These are phyloP conservation scores for Ambrosiella beaveri DNA, from an alignment of 2,329 filamentous ascomycete species.

Conservation along the genomic window DNA sequence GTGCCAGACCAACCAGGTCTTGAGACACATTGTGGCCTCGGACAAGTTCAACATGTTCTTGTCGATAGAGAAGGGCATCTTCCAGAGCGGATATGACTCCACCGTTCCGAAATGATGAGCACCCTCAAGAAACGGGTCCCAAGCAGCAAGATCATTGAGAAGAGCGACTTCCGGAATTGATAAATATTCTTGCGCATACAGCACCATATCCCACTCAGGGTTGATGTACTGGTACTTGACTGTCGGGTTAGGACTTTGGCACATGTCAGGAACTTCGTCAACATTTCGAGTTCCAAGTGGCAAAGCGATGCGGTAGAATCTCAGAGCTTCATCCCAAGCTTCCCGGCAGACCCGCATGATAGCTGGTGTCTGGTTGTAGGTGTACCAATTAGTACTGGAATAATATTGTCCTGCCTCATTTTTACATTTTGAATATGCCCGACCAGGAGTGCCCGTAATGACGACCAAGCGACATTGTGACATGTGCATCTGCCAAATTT, in stretches of 20 bases:
- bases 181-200: constrained; percentile 11
- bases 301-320: constrained; percentile 15
- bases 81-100: constrained; percentile 12
- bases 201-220: constrained; percentile 15
- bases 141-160: constrained; percentile 14
- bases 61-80: constrained; percentile 9
- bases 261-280: neutral
- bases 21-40: constrained; percentile 3
- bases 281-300: constrained; percentile 5
- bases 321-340: constrained; percentile 12
- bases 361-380: constrained; percentile 14
- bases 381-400: constrained; percentile 14
- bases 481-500: constrained; percentile 15
- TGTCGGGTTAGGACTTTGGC: constrained; percentile 11
- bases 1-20: constrained; percentile 7
- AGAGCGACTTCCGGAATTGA: constrained; percentile 13
- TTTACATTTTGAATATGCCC: neutral
- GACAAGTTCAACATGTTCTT: constrained; percentile 11
- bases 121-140: constrained; percentile 13
- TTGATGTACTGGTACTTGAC: constrained; percentile 14
- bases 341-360: constrained; percentile 14
- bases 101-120: constrained; percentile 13
- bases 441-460: constrained; percentile 8
- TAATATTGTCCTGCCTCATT: constrained; percentile 8
- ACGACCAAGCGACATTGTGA: constrained; percentile 14